Evolutionary conservation across 331 rosid genomes (phyloP).

Genomic region (Arachis monticola): DNA sequence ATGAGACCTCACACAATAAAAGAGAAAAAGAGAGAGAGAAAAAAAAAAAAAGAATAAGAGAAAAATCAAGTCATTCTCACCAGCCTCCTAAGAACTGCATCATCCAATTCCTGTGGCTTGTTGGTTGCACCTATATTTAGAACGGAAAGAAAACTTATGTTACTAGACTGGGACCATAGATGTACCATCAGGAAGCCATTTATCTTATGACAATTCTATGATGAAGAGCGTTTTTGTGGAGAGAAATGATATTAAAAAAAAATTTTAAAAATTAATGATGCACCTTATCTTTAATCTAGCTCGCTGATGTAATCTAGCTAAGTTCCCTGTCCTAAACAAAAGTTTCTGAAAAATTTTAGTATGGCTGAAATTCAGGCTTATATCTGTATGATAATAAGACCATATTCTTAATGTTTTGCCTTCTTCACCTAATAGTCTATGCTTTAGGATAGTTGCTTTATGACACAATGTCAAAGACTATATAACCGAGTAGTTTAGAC

Average conservation of each 20-base stretch:
- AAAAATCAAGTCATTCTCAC: constrained; percentile 45
- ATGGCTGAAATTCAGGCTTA: constrained; percentile 15
- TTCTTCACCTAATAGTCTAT: neutral
- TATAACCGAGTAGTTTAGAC: neutral
- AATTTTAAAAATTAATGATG: too few relatives aligned
- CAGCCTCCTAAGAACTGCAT: constrained; percentile 96
- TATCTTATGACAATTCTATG: too few relatives aligned
- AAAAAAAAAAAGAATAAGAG: too few relatives aligned
- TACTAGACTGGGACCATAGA: constrained; percentile 21
- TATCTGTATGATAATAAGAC: constrained; percentile 1
- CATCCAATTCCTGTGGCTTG: constrained; percentile 98
- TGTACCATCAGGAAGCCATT: constrained; percentile 14
- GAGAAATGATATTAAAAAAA: too few relatives aligned
- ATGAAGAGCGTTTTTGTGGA: too few relatives aligned
- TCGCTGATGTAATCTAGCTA: constrained; percentile 2
- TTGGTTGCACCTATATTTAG: constrained; percentile 86
- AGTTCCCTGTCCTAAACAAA: constrained; percentile 3
- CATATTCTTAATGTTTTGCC: neutral
- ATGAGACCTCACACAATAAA: too few relatives aligned
- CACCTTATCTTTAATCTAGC: neutral
- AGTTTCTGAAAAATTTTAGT: neutral
- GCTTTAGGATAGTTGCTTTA: neutral
- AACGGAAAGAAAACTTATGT: constrained; percentile 26
- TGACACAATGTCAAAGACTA: neutral
- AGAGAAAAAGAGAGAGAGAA: too few relatives aligned